phyloP scores from a whole-genome alignment of 371 early-diverging fungal species.

The Saksenaea oblongispora region DNA sequence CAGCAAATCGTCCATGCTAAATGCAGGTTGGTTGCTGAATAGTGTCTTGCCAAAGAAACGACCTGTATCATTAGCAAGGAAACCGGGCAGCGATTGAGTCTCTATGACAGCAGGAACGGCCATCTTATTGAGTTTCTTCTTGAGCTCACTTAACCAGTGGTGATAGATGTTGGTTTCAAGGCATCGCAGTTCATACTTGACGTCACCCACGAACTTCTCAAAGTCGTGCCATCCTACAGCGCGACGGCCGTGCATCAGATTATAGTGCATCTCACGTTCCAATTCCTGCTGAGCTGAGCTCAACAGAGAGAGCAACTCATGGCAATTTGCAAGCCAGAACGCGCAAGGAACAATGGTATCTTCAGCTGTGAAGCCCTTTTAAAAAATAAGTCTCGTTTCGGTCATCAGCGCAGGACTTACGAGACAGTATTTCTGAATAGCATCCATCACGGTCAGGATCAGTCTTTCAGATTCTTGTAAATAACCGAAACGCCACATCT shows the following conservation, averaged over 20 bases:
- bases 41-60: conserved; percentile 84
- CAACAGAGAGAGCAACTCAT: conserved; percentile 80
- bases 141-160: conserved; percentile 92
- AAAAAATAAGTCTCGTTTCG: conserved; percentile 2
- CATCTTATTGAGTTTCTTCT: conserved; percentile 91
- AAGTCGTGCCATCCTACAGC: conserved; percentile 58
- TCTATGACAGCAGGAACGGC: conserved; percentile 94
- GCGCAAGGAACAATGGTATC: conserved; percentile 67
- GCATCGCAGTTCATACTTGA: conserved; percentile 69
- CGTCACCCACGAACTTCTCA: conserved; percentile 64
- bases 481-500: conserved; percentile 88
- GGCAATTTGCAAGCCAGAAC: conserved; percentile 95
- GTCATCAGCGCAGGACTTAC: conserved; percentile 26
- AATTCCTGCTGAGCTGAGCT: conserved; percentile 49
- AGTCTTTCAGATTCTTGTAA: conserved; percentile 78
- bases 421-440: conserved; percentile 77
- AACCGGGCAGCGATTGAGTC: conserved; percentile 88
- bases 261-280: conserved; percentile 50
- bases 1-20: conserved; percentile 90
- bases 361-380: conserved; percentile 45
- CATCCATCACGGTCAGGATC: conserved; percentile 84
- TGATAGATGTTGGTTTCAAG: conserved; percentile 70
- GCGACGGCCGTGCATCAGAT: conserved; percentile 41
- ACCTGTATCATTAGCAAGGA: conserved; percentile 79
- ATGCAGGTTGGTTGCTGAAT: conserved; percentile 69